Evolutionary conservation across 2,329 filamentous ascomycete species (phyloP).

Genomic region (Ilyonectria mors-panacis): DNA sequence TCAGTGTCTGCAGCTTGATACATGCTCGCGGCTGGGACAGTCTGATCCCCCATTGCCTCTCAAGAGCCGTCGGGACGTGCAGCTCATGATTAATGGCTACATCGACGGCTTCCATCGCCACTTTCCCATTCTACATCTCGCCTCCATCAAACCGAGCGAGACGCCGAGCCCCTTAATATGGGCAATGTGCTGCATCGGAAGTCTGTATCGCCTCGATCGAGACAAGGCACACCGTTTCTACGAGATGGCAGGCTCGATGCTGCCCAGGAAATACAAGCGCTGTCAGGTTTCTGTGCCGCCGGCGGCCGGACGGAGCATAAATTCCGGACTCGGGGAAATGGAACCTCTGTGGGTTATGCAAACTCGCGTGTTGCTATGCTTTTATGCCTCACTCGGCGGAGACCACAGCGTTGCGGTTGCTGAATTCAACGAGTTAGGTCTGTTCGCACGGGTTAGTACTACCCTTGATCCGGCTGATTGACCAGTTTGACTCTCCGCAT

Average conservation of each 20-base stretch:
- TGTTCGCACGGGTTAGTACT: not conserved
- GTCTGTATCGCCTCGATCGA: constrained; percentile 3
- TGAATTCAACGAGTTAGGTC: not conserved
- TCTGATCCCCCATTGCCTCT: not conserved
- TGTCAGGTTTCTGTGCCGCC: too few relatives aligned
- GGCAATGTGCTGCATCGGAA: constrained; percentile 4
- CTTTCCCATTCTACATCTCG: constrained; percentile 5
- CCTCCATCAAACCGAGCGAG: not conserved
- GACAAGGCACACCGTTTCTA: not conserved
- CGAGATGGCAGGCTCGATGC: not conserved
- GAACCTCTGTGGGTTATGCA: constrained; percentile 5
- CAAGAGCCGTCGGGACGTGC: not conserved
- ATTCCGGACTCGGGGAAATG: not conserved
- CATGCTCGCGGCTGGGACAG: constrained; percentile 1
- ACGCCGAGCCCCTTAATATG: constrained; percentile 2
- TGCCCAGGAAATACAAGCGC: too few relatives aligned
- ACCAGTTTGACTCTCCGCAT: too few relatives aligned
- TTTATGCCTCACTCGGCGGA: constrained; percentile 2
- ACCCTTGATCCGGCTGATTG: not conserved
- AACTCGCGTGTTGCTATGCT: not conserved
- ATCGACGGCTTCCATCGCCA: constrained; percentile 6
- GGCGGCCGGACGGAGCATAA: too few relatives aligned
- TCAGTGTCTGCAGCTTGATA: not conserved
- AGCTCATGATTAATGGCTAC: constrained; percentile 2
- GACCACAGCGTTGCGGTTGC: not conserved